These are phyloP conservation scores for Phytophthora macrochlamydospora DNA, from an alignment of 352 stramenopile genomes.

Conservation along the genomic window DNA sequence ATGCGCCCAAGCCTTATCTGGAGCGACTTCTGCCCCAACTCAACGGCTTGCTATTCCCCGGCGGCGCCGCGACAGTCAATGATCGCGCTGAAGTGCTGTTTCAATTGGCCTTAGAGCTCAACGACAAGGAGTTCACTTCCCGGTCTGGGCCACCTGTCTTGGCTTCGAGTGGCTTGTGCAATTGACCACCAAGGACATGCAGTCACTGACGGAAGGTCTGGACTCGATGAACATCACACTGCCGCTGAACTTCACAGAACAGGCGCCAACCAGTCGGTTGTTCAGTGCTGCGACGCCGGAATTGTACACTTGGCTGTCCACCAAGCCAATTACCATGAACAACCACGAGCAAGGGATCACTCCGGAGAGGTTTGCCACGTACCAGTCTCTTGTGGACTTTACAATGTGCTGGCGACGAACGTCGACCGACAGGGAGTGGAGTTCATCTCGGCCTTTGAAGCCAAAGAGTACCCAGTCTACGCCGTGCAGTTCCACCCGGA, in stretches of 20 bases:
- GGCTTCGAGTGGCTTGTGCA: constrained; percentile 85
- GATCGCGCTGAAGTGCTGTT: constrained; percentile 62
- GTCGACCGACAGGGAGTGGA: constrained; percentile 64
- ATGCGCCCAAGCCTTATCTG: constrained; percentile 61
- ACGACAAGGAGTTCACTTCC: constrained; percentile 71
- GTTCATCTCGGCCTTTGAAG: constrained; percentile 91
- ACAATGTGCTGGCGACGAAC: constrained; percentile 66
- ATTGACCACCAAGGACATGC: constrained; percentile 51
- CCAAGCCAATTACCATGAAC: constrained; percentile 78
- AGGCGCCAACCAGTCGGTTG: constrained; percentile 51
- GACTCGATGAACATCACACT: constrained; percentile 87
- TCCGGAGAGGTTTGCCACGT: constrained; percentile 49
- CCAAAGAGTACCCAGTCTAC: constrained; percentile 85
- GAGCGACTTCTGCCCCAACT: constrained; percentile 62
- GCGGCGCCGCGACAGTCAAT: constrained; percentile 61
- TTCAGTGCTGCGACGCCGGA: constrained; percentile 48
- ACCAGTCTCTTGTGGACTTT: constrained; percentile 53
- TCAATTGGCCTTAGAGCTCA: constrained; percentile 62
- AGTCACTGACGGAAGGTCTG: constrained; percentile 55
- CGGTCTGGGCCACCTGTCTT: constrained; percentile 80
- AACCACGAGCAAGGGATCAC: constrained; percentile 76
- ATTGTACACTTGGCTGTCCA: constrained; percentile 54
- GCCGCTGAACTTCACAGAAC: constrained; percentile 71
- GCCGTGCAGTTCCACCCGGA: constrained; percentile 93
- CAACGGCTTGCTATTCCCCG: constrained; percentile 75